phyloP scores from a whole-genome alignment of 2,329 filamentous ascomycete species.

The Fusarium chlamydosporum region DNA sequence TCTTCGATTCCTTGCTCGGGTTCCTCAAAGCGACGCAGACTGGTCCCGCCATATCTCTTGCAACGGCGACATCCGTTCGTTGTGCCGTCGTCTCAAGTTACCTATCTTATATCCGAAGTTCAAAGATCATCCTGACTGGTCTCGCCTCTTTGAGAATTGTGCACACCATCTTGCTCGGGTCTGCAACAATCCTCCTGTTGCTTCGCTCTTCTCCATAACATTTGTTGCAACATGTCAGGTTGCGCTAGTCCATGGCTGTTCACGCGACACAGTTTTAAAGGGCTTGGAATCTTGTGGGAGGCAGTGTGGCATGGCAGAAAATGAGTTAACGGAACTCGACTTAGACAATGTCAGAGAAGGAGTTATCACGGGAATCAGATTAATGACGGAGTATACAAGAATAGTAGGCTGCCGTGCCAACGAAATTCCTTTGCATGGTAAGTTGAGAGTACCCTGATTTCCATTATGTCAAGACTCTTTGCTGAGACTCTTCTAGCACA shows the following conservation, averaged over 20 bases:
- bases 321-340: constrained; percentile 18
- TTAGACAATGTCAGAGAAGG: constrained; percentile 27
- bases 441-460: constrained; percentile 6
- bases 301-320: constrained; percentile 23
- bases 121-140: constrained; percentile 8
- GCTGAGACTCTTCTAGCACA: constrained; percentile 14
- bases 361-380: constrained; percentile 22
- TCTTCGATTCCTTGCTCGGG: constrained; percentile 21
- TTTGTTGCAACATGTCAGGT: constrained; percentile 37
- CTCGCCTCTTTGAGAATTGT: constrained; percentile 26
- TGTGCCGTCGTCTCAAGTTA: constrained; percentile 23
- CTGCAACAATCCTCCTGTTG: constrained; percentile 8
- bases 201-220: constrained; percentile 30
- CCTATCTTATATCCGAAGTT: constrained; percentile 7
- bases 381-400: constrained; percentile 23
- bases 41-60: constrained; percentile 28
- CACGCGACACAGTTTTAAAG: constrained; percentile 1
- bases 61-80: constrained; percentile 16
- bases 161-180: constrained; percentile 11
- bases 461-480: background rate
- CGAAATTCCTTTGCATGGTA: constrained; percentile 37
- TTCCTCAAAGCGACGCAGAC: constrained; percentile 24
- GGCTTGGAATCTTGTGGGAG: constrained; percentile 18
- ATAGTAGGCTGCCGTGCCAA: constrained; percentile 32
- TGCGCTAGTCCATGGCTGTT: constrained; percentile 17